Evolutionary conservation across 345 rosid genomes (phyloP), one percentile per base, ranked within the genome.

Genomic region (Euphorbia tirucalli): DNA sequence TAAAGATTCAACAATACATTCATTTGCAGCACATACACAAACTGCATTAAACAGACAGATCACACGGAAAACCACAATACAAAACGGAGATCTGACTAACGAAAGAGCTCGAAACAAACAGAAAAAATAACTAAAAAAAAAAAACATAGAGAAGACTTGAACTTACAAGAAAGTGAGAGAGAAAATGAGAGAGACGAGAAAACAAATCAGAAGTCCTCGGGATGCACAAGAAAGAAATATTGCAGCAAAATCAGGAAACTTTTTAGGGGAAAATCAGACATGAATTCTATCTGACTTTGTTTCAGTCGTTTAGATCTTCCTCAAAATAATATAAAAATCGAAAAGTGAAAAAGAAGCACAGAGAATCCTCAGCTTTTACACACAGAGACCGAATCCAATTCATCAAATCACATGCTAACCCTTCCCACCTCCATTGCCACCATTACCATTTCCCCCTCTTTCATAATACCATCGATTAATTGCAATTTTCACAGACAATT

Each of bases 211-310:
- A 41, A 25, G 0, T 68, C 28, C 62, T 39, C 4, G 52, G 63
- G 72, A 69, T 24, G 39, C 24, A 41, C 3, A 39, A 22, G 19
- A 37, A 39, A 67, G n/a, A 66, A 66, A 19, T 18, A 19, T n/a
- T 32, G 16, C 25, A 50, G 71, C 11, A 66, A 66, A 73, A 41
- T 58, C 61, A 21, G 44, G 58, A 18, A 18, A 59, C 59, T 46
- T 65, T n/a, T 66, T 46, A 35, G 18, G 10, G 71, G 66, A 24
- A 66, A 74, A 66, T 58, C 52, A 73, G 65, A 32, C 75, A 63
- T 56, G 57, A 65, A 72, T 71, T 70, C 63, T 39, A 41, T 43
- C 65, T 10, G 39, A 39, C 43, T 32, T 61, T 31, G 14, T 32
- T 1, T 39, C 16, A 57, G 32, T 35, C 14, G 8, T 39, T 54